These are phyloP conservation scores for Penicillium sp. DNA, from an alignment of 2,329 filamentous ascomycete species.

Conservation along the genomic window DNA sequence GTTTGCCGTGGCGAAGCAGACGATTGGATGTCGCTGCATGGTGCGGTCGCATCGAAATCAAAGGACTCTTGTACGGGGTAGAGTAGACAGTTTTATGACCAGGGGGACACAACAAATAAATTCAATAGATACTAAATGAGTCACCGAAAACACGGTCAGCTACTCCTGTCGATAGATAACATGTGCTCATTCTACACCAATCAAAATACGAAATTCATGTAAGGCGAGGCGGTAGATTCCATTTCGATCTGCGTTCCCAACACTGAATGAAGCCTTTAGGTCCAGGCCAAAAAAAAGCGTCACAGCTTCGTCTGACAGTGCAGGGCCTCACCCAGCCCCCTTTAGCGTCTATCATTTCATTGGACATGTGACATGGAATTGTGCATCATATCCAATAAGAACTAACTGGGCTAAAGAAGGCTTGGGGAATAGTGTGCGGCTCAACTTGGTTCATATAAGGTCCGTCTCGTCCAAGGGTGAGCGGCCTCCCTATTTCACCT, in stretches of 20 bases:
- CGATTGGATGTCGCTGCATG: not conserved
- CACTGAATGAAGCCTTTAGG: not conserved
- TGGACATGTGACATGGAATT: not conserved
- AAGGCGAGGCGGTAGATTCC: slow-evolving; percentile 1
- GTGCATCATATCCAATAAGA: slow-evolving; percentile 3
- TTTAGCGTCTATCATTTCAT: not conserved
- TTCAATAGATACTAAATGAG: not conserved
- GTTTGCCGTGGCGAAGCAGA: not conserved
- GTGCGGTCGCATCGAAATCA: not conserved
- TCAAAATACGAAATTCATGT: not conserved
- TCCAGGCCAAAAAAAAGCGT: not conserved
- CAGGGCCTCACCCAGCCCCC: slow-evolving; percentile 6
- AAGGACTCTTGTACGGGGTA: no score
- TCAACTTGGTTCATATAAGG: slow-evolving; percentile 4
- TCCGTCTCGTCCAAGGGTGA: not conserved
- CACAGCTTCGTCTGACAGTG: not conserved
- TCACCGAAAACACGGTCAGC: not conserved
- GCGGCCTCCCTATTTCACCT: not conserved
- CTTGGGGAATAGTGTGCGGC: not conserved
- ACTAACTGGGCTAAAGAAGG: not conserved
- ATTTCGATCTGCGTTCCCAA: not conserved
- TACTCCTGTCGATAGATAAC: not conserved
- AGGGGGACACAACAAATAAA: not conserved
- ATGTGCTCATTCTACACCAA: not conserved
- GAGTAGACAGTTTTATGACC: not conserved